phyloP scores from a whole-genome alignment of 805 yeast genomes.

The Candida morakotiae region DNA sequence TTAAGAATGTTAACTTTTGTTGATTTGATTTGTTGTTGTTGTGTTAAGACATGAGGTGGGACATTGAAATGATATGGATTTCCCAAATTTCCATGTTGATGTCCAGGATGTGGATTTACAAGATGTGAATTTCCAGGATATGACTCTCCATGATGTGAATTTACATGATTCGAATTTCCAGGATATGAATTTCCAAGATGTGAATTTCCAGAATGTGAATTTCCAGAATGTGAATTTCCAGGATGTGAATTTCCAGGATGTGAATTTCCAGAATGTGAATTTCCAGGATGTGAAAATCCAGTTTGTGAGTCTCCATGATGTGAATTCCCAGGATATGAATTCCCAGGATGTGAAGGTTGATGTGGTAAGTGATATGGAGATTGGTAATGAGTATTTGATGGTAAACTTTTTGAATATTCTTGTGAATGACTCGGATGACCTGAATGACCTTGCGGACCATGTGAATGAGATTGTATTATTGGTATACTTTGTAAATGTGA shows the following conservation, averaged over 20 bases:
- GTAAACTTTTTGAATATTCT: neutral
- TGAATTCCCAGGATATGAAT: slow-evolving; percentile 1
- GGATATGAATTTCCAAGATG: slow-evolving; percentile 3
- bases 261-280: slow-evolving; percentile 1
- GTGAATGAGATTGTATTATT: neutral
- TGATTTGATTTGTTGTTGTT: slow-evolving; percentile 10
- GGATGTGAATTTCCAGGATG: too few species aligned
- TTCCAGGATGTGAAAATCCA: neutral
- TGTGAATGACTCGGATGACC: neutral
- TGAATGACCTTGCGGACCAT: neutral
- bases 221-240: neutral
- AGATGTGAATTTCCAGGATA: neutral
- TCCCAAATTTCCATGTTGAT: too few species aligned
- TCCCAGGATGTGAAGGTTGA: slow-evolving; percentile 4
- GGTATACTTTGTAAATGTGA: slow-evolving; percentile 3
- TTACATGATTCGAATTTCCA: slow-evolving; percentile 1
- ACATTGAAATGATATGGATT: slow-evolving; percentile 1
- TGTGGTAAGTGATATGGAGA: slow-evolving; percentile 8
- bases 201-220: slow-evolving; percentile 1
- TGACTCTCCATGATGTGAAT: slow-evolving; percentile 5
- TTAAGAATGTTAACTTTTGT: slow-evolving; percentile 24
- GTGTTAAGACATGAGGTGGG: slow-evolving; percentile 5
- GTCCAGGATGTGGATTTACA: slow-evolving; percentile 3
- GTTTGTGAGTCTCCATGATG: too few species aligned
- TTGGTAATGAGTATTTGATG: neutral